A percentile compares a stretch with the other conserved stretches of the same genome.
phyloP scores from a whole-genome alignment of 495 filamentous ascomycete species.

The Talaromyces liani region DNA sequence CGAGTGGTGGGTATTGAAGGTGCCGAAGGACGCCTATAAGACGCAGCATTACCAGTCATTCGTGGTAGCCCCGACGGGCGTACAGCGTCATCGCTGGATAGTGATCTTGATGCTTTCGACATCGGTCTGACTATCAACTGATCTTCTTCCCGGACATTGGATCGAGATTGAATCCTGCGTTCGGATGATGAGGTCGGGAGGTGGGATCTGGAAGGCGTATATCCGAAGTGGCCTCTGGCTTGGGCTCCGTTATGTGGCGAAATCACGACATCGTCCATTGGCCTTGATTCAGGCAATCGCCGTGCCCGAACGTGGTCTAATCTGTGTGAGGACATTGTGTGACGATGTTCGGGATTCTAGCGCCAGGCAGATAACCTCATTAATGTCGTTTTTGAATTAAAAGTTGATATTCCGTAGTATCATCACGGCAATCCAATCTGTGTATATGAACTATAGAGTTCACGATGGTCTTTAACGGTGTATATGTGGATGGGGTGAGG shows the following conservation, averaged over 20 bases:
- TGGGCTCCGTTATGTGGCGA: conserved; percentile 13
- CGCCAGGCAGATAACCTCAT: conserved; percentile 22
- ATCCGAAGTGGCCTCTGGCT: conserved; percentile 13
- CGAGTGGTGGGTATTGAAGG: conserved; percentile 9
- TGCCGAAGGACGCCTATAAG: conserved; percentile 9
- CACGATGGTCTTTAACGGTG: neutral
- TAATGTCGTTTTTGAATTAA: conserved; percentile 13
- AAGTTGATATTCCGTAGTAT: neutral
- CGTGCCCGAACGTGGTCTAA: conserved; percentile 27
- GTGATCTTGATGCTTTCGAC: conserved; percentile 16
- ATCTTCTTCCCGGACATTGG: conserved; percentile 22
- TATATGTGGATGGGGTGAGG: neutral
- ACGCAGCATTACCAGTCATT: conserved; percentile 17
- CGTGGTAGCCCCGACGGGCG: conserved; percentile 28
- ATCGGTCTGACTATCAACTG: conserved; percentile 15
- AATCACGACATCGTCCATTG: conserved; percentile 20
- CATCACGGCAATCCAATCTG: neutral
- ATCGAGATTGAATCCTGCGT: conserved; percentile 21
- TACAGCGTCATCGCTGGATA: conserved; percentile 15
- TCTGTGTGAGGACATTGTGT: conserved; percentile 28
- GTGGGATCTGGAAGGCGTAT: conserved; percentile 19
- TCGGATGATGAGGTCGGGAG: conserved; percentile 22
- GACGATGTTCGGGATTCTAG: conserved; percentile 27
- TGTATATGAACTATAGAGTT: neutral
- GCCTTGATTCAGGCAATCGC: conserved; percentile 20